Percentiles rank a stretch among this genome's conserved stretches.
Conservation (phyloP, 2,329 filamentous ascomycete species). For the Graphilbum ipis-grandicollis region DNA sequence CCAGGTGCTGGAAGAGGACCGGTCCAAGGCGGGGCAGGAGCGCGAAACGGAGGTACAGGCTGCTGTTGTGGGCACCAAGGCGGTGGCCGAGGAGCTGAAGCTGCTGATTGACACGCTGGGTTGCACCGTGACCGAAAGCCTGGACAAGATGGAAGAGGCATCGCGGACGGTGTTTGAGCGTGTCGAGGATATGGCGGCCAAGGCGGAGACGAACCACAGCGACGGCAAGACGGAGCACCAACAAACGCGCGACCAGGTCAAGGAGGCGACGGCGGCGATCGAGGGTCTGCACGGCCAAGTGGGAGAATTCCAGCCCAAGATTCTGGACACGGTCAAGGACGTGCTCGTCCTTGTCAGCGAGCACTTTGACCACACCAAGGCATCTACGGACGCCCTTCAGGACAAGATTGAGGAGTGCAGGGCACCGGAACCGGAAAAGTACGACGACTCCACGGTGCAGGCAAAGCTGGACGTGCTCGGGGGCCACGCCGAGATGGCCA, state of each 20-base stretch:
- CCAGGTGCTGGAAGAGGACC: constrained; percentile 55
- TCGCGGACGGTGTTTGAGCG: constrained; percentile 73
- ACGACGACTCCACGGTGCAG: constrained; percentile 44
- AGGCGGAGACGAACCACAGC: constrained; percentile 57
- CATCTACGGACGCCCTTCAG: constrained; percentile 36
- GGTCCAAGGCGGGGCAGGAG: constrained; percentile 55
- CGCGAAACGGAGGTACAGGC: constrained; percentile 57
- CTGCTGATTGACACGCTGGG: constrained; percentile 73
- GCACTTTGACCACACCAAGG: constrained; percentile 78
- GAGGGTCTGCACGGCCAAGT: constrained; percentile 64
- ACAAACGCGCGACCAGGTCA: constrained; percentile 64
- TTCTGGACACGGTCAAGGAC: constrained; percentile 72
- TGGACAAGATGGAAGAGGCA: constrained; percentile 75
- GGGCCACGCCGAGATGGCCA: constrained; percentile 62
- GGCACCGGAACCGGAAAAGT: constrained; percentile 40
- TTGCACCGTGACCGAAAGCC: constrained; percentile 59
- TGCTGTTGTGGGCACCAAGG: constrained; percentile 57
- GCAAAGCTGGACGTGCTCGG: constrained; percentile 43
- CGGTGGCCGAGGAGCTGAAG: constrained; percentile 73
- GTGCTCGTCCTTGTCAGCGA: constrained; percentile 68
- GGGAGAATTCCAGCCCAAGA: constrained; percentile 71
- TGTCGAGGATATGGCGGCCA: constrained; percentile 61
- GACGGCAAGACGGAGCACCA: constrained; percentile 66
- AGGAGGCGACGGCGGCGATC: constrained; percentile 55
- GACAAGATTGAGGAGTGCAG: constrained; percentile 45